Conservation (phyloP, 805 yeast genomes). For the Ogataea kodamae region DNA sequence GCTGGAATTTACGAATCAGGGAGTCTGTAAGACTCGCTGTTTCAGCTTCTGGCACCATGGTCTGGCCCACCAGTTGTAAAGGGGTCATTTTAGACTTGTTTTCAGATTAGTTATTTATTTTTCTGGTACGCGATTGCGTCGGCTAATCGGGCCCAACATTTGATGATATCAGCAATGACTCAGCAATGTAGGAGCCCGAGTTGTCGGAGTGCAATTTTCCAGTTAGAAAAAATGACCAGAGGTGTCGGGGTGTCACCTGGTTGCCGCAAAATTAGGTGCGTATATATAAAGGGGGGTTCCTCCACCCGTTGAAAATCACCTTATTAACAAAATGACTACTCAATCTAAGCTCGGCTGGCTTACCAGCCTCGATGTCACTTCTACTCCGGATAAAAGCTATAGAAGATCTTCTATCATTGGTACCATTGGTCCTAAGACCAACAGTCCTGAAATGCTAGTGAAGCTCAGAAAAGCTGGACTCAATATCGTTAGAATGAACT, state of each 20-base stretch:
- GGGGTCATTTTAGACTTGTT: constrained; percentile 1
- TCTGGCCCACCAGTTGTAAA: neutral
- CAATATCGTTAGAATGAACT: constrained; percentile 98
- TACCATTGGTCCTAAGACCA: constrained; percentile 98
- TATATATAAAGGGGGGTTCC: constrained; percentile 9
- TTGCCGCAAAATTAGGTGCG: constrained; percentile 4
- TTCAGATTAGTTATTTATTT: constrained; percentile 1
- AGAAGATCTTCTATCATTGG: constrained; percentile 98
- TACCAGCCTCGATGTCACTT: constrained; percentile 66
- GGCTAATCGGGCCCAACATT: too few species aligned
- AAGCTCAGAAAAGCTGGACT: constrained; percentile 94
- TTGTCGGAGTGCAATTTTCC: constrained; percentile 14
- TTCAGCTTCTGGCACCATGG: constrained; percentile 7
- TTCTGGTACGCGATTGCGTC: constrained; percentile 4
- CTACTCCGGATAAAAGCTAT: constrained; percentile 70
- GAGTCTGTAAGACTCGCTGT: constrained; percentile 18
- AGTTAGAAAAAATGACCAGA: constrained; percentile 11
- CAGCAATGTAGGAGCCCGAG: too few species aligned
- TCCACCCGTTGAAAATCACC: constrained; percentile 1
- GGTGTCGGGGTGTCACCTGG: constrained; percentile 10
- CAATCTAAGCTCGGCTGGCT: constrained; percentile 72
- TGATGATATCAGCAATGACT: too few species aligned
- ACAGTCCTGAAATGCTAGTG: constrained; percentile 78
- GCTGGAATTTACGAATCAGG: constrained; percentile 17
- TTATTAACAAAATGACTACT: constrained; percentile 17